These are phyloP conservation scores for Athelia sp. DNA, from an alignment of 1,284 basidiomycete species.

Conservation along the genomic window DNA sequence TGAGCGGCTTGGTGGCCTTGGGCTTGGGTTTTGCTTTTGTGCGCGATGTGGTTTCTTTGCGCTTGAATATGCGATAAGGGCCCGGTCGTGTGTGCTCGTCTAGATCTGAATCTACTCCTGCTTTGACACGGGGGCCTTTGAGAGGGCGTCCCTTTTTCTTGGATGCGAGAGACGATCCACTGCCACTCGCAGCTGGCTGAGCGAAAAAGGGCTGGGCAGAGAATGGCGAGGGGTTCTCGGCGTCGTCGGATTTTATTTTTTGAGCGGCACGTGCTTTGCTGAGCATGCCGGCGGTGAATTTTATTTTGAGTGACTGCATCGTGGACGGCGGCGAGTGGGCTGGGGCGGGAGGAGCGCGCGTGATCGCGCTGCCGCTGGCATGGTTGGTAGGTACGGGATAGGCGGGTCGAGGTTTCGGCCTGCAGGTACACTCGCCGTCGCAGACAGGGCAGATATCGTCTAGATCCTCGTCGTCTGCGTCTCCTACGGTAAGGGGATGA, in stretches of 20 bases:
- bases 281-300: slow-evolving; percentile 55
- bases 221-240: slow-evolving; percentile 23
- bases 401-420: slow-evolving; percentile 25
- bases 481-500: slow-evolving; percentile 57
- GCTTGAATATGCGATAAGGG: slow-evolving; percentile 29
- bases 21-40: slow-evolving; percentile 27
- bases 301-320: slow-evolving; percentile 63
- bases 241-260: slow-evolving; percentile 18
- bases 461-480: slow-evolving; percentile 58
- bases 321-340: slow-evolving; percentile 20
- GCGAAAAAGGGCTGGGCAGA: not conserved
- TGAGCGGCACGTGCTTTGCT: slow-evolving; percentile 29
- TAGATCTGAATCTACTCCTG: slow-evolving; percentile 25
- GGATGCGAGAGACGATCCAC: slow-evolving; percentile 16
- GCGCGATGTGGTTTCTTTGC: slow-evolving; percentile 11
- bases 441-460: slow-evolving; percentile 81
- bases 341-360: slow-evolving; percentile 21
- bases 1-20: slow-evolving; percentile 27
- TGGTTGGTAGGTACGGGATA: slow-evolving; percentile 17
- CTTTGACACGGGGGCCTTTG: slow-evolving; percentile 28
- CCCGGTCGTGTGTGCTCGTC: slow-evolving; percentile 18
- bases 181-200: not conserved
- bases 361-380: slow-evolving; percentile 16
- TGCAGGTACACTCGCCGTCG: slow-evolving; percentile 80
- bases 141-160: slow-evolving; percentile 54